A percentile compares a stretch with the other conserved stretches of the same genome.
phyloP scores from a whole-genome alignment of 192 early-diverging fungal species.

The Entrophospora sp. region DNA sequence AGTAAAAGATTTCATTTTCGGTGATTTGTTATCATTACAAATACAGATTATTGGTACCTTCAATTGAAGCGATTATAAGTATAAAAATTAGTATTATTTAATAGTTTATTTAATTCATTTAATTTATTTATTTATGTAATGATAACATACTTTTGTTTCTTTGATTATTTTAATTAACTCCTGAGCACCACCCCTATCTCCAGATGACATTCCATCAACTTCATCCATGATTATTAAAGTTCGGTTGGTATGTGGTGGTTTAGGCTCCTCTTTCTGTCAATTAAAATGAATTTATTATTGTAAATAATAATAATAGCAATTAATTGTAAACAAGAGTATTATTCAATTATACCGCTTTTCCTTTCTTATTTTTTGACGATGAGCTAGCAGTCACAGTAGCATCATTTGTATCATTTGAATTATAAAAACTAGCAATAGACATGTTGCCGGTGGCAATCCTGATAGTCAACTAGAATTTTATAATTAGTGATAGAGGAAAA shows the following conservation, averaged over 20 bases:
- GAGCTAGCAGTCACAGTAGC: no score
- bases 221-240: constrained; percentile 96
- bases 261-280: no score
- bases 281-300: no score
- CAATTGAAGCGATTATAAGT: background rate
- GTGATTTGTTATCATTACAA: constrained; percentile 86
- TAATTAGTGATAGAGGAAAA: no score
- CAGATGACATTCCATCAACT: constrained; percentile 97
- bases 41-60: constrained; percentile 97
- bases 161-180: constrained; percentile 89
- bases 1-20: constrained; percentile 77
- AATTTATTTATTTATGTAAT: constrained; percentile 11
- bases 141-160: constrained; percentile 66
- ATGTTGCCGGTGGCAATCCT: constrained; percentile 45
- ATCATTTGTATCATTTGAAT: background rate
- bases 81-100: background rate
- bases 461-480: constrained; percentile 31
- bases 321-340: no score
- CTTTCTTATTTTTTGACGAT: no score
- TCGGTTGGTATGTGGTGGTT: constrained; percentile 28
- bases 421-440: constrained; percentile 47
- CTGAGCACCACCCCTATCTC: constrained; percentile 84
- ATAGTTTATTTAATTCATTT: background rate
- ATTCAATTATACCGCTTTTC: no score
- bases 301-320: no score